A percentile compares a stretch with the other conserved stretches of the same genome.
phyloP scores from a whole-genome alignment of 495 filamentous ascomycete genomes.

The Penicillium atrosanguineum region DNA sequence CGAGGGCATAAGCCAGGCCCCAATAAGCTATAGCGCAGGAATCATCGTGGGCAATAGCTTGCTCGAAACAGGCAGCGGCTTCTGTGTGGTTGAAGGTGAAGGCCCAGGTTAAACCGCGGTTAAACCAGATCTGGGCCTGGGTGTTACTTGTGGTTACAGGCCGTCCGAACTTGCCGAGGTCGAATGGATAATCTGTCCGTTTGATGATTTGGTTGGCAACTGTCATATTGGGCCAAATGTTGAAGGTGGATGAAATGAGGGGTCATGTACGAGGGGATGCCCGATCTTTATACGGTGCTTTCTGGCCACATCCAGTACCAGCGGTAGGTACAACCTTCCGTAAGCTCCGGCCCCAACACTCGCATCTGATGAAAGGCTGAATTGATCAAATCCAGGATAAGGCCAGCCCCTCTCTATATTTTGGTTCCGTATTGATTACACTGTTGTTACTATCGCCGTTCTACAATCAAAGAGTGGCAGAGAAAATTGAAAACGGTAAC shows the following conservation, averaged over 20 bases:
- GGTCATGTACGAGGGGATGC: constrained; percentile 1
- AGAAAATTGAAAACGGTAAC: not conserved
- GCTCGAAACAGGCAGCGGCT: constrained; percentile 53
- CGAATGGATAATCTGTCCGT: constrained; percentile 16
- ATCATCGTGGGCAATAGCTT: constrained; percentile 51
- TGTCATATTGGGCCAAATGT: constrained; percentile 4
- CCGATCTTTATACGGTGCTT: not conserved
- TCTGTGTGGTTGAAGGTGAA: constrained; percentile 41
- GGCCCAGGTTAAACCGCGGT: constrained; percentile 35
- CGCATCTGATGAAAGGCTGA: too few relatives aligned
- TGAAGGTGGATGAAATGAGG: not conserved
- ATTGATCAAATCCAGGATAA: too few relatives aligned
- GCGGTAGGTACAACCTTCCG: too few relatives aligned
- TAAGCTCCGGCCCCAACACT: too few relatives aligned
- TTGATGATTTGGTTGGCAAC: not conserved
- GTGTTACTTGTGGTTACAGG: constrained; percentile 18
- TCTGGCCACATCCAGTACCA: too few relatives aligned
- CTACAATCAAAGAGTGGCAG: not conserved
- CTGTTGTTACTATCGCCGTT: not conserved
- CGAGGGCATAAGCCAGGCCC: constrained; percentile 61
- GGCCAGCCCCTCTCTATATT: too few relatives aligned
- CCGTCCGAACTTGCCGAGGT: constrained; percentile 21
- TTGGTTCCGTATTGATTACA: too few relatives aligned
- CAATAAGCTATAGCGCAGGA: constrained; percentile 62
- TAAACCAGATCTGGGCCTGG: constrained; percentile 36